Base-by-base conservation (phyloP, 1,284 basidiomycete genomes). In the Cryptococcus sp. region DNA sequence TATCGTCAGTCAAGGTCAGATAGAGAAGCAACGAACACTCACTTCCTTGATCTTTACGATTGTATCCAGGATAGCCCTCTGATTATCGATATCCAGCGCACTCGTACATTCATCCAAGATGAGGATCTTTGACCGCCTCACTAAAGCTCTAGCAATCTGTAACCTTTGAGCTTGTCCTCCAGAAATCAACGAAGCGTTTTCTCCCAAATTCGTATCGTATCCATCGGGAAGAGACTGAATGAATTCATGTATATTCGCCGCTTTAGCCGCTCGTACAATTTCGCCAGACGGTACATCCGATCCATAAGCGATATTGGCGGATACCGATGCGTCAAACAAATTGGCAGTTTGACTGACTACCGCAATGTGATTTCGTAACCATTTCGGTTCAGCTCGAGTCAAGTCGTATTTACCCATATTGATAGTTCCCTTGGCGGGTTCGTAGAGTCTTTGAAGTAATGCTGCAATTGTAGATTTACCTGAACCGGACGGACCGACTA, bases 151-250 rank as follows among this genome's bases (percentile, higher is more conserved):
- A 0, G 95, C 95, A 62, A 98, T 92, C 67, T 89, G 88, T 6
- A 98, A 76, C 3, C 95, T 83, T 76, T 98, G 95, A 2, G 89
- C 90, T 72, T 98, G 95, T 1, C 95, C 95, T 35, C 95, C 95
- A 0, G 91, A 95, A 56, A 98, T 84, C 49, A 92, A 82, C 14
- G 83, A 78, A 0, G 90, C 92, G 70, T 92, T 91, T 76, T 95
- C 91, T 47, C 95, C 94, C 1, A 98, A 81, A 53, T 80, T 72
- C 0, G 92, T 96, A 48, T 89, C 85, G 79, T 97, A 97, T 0
- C 87, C 89, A 31, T 86, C 79, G 0, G 90, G 89, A 0, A 97
- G 81, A 5, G 80, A 76, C 78, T 83, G 80, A 70, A 98, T 84
- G 75, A 95, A 94, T n/a, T 89, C 87, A 77, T 95, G 87, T 3